These are phyloP conservation scores for Betula pendula DNA, from an alignment of 306 rosid genomes.

Conservation along the genomic window DNA sequence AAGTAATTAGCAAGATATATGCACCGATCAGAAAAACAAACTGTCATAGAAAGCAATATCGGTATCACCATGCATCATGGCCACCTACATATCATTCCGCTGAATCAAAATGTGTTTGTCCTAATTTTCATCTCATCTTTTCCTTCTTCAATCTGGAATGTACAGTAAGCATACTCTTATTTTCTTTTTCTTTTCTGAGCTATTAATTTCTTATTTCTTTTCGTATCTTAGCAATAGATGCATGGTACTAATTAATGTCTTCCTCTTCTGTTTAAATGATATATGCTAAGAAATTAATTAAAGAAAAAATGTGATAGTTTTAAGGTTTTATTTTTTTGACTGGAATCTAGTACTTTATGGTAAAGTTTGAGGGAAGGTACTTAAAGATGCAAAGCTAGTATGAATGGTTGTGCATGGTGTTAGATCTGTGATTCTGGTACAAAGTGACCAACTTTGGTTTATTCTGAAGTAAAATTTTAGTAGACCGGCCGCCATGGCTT, in stretches of 20 bases:
- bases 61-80: too few species aligned
- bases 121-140: not conserved
- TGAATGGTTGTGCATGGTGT: not conserved
- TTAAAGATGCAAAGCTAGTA: not conserved
- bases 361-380: not conserved
- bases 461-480: not conserved
- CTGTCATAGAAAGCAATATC: not conserved
- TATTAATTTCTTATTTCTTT: not conserved
- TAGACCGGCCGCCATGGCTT: not conserved
- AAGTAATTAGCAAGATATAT: constrained; percentile 2
- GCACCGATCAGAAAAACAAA: not conserved
- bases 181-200: not conserved
- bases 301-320: too few species aligned
- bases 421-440: not conserved
- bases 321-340: not conserved
- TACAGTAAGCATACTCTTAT: not conserved
- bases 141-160: not conserved
- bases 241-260: too few species aligned
- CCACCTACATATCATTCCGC: not conserved
- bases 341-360: not conserved
- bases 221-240: not conserved
- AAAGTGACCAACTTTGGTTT: not conserved
- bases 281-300: too few species aligned
- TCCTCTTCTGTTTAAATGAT: too few species aligned
- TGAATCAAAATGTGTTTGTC: not conserved